Conservation (phyloP, 2,329 filamentous ascomycete genomes). For the Phoma sp. region DNA sequence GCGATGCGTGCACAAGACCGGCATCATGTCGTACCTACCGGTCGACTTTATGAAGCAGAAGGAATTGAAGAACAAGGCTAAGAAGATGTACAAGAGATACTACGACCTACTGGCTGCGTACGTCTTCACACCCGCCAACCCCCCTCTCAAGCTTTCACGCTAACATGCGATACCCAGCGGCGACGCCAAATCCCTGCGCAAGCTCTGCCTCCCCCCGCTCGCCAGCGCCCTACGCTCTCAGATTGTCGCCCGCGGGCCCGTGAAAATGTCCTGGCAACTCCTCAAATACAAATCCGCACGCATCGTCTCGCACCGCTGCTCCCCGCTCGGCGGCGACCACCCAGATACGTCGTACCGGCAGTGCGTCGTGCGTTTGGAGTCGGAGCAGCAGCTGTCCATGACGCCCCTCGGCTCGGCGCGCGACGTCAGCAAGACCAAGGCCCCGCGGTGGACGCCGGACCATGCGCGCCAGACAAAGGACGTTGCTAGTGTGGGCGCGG, state of each 20-base stretch:
- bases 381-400: conserved; percentile 26
- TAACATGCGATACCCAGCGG: conserved; percentile 25
- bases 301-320: conserved; percentile 63
- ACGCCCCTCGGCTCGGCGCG: background rate
- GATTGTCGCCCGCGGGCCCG: conserved; percentile 59
- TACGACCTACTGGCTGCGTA: conserved; percentile 63
- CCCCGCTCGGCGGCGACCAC: conserved; percentile 49
- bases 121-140: background rate
- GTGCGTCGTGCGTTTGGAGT: conserved; percentile 34
- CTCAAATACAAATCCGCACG: conserved; percentile 48
- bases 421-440: background rate
- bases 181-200: conserved; percentile 32
- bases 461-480: conserved; percentile 20
- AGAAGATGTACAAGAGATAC: conserved; percentile 66
- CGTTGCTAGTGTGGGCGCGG: conserved; percentile 22
- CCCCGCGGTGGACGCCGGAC: conserved; percentile 1
- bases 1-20: conserved; percentile 21
- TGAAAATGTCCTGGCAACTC: conserved; percentile 55
- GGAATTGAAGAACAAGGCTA: conserved; percentile 50
- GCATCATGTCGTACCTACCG: conserved; percentile 19
- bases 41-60: conserved; percentile 20
- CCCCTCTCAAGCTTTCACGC: background rate
- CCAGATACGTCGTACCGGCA: conserved; percentile 35
- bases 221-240: conserved; percentile 59
- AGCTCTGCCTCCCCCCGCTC: conserved; percentile 63